A percentile compares a stretch with the other conserved stretches of the same genome.
Evolutionary conservation across 2,329 filamentous ascomycete genomes (phyloP).

Genomic region (Huntiella abstrusa): DNA sequence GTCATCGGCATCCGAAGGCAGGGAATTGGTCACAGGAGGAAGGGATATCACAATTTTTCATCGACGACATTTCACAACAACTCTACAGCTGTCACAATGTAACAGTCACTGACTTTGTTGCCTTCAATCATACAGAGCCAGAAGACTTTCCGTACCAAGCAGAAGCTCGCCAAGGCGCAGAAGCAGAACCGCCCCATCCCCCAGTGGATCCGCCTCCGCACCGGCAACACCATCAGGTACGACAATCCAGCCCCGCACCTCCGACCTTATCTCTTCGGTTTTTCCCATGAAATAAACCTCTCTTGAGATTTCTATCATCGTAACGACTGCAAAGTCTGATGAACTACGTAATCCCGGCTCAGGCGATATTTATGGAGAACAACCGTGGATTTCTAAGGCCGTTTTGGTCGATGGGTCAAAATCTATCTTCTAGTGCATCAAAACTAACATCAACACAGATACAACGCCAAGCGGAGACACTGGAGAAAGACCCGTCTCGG

Average conservation of each 20-base stretch:
- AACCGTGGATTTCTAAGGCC: not conserved
- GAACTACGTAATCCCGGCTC: too few species aligned
- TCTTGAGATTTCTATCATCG: too few species aligned
- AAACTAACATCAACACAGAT: slow-evolving; percentile 38
- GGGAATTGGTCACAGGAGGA: not conserved
- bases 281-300: not conserved
- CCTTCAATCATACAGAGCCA: slow-evolving; percentile 50
- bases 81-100: not conserved
- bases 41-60: not conserved
- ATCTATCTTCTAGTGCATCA: not conserved
- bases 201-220: slow-evolving; percentile 98
- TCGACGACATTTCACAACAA: not conserved
- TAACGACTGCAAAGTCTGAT: too few species aligned
- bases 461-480: slow-evolving; percentile 99
- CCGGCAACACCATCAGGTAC: slow-evolving; percentile 98
- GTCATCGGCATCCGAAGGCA: too few species aligned
- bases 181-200: slow-evolving; percentile 99
- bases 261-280: not conserved
- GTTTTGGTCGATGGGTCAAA: not conserved
- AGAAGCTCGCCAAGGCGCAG: slow-evolving; percentile 99
- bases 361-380: not conserved
- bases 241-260: not conserved
- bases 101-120: slow-evolving; percentile 11
- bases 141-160: slow-evolving; percentile 99
- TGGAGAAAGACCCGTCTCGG: slow-evolving; percentile 99